Conservation (phyloP, 257 asterid species). For the Forsythia suspensa region DNA sequence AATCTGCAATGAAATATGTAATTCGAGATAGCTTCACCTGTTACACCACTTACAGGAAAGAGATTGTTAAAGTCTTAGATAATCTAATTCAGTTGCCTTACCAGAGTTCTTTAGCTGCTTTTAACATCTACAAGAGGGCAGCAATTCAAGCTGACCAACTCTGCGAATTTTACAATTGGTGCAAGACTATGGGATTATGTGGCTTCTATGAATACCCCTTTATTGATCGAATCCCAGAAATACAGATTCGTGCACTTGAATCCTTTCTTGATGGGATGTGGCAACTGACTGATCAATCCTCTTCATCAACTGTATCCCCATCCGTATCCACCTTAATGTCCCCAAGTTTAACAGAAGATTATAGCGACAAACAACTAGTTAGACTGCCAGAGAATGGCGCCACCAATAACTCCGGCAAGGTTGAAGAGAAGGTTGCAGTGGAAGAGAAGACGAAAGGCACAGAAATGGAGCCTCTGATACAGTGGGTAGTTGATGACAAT, state of each 20-base stretch:
- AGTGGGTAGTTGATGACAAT: conserved; percentile 39
- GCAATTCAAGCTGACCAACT: conserved; percentile 52
- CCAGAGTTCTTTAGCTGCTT: conserved; percentile 42
- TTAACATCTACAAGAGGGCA: conserved; percentile 58
- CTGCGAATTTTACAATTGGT: conserved; percentile 45
- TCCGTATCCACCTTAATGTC: conserved; percentile 25
- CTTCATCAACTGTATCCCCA: conserved; percentile 30
- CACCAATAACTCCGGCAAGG: background rate
- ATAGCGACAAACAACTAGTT: background rate
- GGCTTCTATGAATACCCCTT: conserved; percentile 55
- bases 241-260: conserved; percentile 58
- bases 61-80: conserved; percentile 47
- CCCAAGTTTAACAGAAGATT: conserved; percentile 27
- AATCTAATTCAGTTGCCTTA: conserved; percentile 54
- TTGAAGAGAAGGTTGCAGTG: background rate
- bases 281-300: conserved; percentile 53
- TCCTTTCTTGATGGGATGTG: conserved; percentile 61
- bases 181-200: conserved; percentile 52
- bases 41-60: conserved; percentile 41
- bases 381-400: background rate
- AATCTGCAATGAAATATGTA: conserved; percentile 50
- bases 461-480: conserved; percentile 47
- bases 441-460: background rate
- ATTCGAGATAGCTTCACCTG: conserved; percentile 52
- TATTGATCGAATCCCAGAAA: conserved; percentile 52